These are phyloP conservation scores for Nitzschia palea DNA, from an alignment of 108 stramenopile genomes.

Conservation along the genomic window DNA sequence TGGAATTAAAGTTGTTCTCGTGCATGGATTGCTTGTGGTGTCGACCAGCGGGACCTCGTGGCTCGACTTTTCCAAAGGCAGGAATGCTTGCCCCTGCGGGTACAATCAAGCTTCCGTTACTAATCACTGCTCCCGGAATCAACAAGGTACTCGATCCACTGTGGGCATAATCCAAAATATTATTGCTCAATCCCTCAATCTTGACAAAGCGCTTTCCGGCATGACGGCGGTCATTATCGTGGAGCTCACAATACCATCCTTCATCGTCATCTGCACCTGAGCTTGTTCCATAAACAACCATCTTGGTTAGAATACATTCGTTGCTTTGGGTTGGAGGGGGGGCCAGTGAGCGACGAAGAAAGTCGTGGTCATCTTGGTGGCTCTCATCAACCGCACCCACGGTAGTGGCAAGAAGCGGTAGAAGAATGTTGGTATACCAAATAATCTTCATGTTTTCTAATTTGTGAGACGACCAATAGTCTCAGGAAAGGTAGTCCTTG, in stretches of 20 bases:
- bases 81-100: not conserved
- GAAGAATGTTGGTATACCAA: too few species aligned
- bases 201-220: not conserved
- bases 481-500: too few species aligned
- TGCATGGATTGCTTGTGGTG: too few species aligned
- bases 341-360: too few species aligned
- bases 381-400: too few species aligned
- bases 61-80: not conserved
- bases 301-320: not conserved
- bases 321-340: not conserved
- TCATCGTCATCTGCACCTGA: not conserved
- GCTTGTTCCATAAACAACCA: not conserved
- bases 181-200: not conserved
- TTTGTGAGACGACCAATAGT: too few species aligned
- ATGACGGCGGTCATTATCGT: not conserved
- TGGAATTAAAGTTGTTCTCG: too few species aligned
- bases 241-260: not conserved
- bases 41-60: not conserved
- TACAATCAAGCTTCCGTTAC: constrained; percentile 1
- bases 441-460: too few species aligned
- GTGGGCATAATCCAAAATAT: not conserved
- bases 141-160: constrained; percentile 8
- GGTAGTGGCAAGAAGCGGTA: too few species aligned
- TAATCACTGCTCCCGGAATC: constrained; percentile 5
- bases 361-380: too few species aligned